A percentile compares a stretch with the other conserved stretches of the same genome.
phyloP scores from a whole-genome alignment of 345 rosid genomes.

The Cardiospermum halicacabum region DNA sequence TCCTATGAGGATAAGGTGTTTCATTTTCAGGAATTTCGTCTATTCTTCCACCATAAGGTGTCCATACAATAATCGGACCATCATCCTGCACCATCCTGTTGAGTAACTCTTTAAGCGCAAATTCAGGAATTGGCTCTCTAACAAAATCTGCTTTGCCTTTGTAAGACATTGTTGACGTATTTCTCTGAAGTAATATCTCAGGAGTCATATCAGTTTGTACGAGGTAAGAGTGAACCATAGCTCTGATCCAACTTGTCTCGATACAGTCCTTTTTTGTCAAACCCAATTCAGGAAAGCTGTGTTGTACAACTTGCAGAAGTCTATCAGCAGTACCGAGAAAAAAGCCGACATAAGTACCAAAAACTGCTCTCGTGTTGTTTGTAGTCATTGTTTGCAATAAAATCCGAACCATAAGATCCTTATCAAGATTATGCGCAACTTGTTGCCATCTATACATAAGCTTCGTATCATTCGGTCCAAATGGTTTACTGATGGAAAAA shows the following conservation, averaged over 20 bases:
- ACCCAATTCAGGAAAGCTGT: constrained; percentile 53
- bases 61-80: constrained; percentile 53
- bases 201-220: constrained; percentile 34
- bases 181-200: constrained; percentile 46
- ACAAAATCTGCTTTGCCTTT: constrained; percentile 70
- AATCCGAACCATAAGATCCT: no score
- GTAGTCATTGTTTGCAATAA: background rate
- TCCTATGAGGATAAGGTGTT: constrained; percentile 62
- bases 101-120: constrained; percentile 42
- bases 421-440: background rate
- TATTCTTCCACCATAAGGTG: constrained; percentile 75
- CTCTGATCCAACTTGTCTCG: constrained; percentile 56
- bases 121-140: constrained; percentile 25
- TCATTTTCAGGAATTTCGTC: constrained; percentile 33
- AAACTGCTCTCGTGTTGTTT: constrained; percentile 24
- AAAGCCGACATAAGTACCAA: constrained; percentile 22
- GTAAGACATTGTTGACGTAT: constrained; percentile 37
- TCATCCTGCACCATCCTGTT: constrained; percentile 45
- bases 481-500: background rate
- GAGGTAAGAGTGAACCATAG: constrained; percentile 38
- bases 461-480: background rate
- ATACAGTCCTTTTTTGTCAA: constrained; percentile 41
- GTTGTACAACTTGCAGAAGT: constrained; percentile 34
- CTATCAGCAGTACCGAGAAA: constrained; percentile 38
- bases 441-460: constrained; percentile 1